Conservation (phyloP, 2,329 filamentous ascomycete species). For the Coleophoma cylindrospora region DNA sequence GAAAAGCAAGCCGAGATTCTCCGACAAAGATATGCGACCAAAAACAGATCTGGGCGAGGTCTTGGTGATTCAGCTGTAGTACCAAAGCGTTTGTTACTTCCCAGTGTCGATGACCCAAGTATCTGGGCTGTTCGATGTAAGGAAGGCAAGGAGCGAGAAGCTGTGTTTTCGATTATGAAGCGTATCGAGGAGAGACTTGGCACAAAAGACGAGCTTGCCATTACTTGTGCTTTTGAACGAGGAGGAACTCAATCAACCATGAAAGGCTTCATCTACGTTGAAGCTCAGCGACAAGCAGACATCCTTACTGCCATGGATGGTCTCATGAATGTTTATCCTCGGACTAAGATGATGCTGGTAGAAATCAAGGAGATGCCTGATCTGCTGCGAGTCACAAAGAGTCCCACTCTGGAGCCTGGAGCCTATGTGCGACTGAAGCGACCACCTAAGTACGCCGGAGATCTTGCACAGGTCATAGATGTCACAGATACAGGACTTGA, state of each 20-base stretch:
- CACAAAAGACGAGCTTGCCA: slow-evolving; percentile 75
- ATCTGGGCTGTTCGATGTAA: slow-evolving; percentile 95
- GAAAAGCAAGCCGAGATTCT: slow-evolving; percentile 88
- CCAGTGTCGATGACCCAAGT: slow-evolving; percentile 89
- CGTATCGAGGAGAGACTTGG: slow-evolving; percentile 75
- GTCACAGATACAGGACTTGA: slow-evolving; percentile 91
- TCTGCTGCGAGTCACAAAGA: slow-evolving; percentile 84
- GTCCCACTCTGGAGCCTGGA: slow-evolving; percentile 76
- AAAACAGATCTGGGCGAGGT: slow-evolving; percentile 63
- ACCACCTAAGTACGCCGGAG: slow-evolving; percentile 75
- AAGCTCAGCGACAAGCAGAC: slow-evolving; percentile 82
- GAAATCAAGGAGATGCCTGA: slow-evolving; percentile 98
- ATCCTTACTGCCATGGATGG: slow-evolving; percentile 78
- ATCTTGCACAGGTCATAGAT: slow-evolving; percentile 87
- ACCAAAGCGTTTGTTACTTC: slow-evolving; percentile 80
- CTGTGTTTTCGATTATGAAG: slow-evolving; percentile 83
- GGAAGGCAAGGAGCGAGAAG: slow-evolving; percentile 91
- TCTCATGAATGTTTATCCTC: slow-evolving; percentile 84
- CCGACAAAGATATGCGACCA: slow-evolving; percentile 82
- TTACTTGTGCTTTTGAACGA: slow-evolving; percentile 89
- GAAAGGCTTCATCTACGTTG: slow-evolving; percentile 93
- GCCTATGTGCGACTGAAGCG: slow-evolving; percentile 88
- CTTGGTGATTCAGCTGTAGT: slow-evolving; percentile 69
- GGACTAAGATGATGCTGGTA: slow-evolving; percentile 80
- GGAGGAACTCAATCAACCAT: slow-evolving; percentile 72